These are phyloP conservation scores for Gardenia jasminoides DNA, from an alignment of 257 asterid species.

Conservation along the genomic window DNA sequence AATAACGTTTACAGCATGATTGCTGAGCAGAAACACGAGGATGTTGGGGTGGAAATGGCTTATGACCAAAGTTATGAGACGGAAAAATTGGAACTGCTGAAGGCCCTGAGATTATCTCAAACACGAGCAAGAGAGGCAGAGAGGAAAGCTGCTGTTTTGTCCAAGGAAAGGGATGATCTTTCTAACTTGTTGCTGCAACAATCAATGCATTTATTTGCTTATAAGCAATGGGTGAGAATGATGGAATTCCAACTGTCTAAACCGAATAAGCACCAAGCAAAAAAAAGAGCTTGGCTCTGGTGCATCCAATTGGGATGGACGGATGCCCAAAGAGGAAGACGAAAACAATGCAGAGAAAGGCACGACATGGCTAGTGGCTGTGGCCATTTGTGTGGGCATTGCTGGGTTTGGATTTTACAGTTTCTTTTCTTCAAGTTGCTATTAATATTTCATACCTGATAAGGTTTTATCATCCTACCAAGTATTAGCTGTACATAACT, in stretches of 20 bases:
- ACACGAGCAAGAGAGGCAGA: constrained; percentile 71
- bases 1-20: constrained; percentile 7
- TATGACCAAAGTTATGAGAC: constrained; percentile 9
- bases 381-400: constrained; percentile 47
- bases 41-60: not conserved
- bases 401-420: constrained; percentile 41
- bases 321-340: constrained; percentile 12
- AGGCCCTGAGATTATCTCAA: constrained; percentile 57
- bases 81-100: constrained; percentile 48
- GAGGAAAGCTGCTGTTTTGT: constrained; percentile 35
- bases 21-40: constrained; percentile 19
- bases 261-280: constrained; percentile 23
- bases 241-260: constrained; percentile 36
- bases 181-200: constrained; percentile 41
- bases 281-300: not conserved
- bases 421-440: not conserved
- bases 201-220: constrained; percentile 40
- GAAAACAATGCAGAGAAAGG: constrained; percentile 15
- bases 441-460: not conserved
- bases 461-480: not conserved
- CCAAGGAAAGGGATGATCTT: constrained; percentile 41
- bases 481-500: not conserved
- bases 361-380: constrained; percentile 32
- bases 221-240: constrained; percentile 47
- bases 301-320: not conserved